Evolutionary conservation across 441 rosid genomes (phyloP).

Genomic region (Gossypium schwendimanii): DNA sequence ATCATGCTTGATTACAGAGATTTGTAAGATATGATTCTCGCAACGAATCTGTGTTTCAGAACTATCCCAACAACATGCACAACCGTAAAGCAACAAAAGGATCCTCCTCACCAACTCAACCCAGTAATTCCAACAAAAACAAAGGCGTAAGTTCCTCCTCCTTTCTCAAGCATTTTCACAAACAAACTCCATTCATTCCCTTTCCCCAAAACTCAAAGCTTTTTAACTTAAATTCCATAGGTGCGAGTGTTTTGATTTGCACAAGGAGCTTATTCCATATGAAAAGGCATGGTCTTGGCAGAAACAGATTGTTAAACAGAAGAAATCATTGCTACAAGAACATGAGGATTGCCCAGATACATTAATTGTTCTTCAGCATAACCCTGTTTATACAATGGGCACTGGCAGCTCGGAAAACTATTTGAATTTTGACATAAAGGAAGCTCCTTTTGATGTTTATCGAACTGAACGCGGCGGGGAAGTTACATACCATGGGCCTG

Average conservation of each 20-base stretch:
- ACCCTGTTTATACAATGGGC: slow-evolving; percentile 74
- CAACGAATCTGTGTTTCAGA: slow-evolving; percentile 18
- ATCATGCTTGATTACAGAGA: neutral
- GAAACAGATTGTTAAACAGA: slow-evolving; percentile 44
- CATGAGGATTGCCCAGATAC: slow-evolving; percentile 59
- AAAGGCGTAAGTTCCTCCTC: slow-evolving; percentile 25
- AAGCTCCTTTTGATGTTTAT: slow-evolving; percentile 67
- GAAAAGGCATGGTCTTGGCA: slow-evolving; percentile 74
- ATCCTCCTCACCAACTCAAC: slow-evolving; percentile 13
- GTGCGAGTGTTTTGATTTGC: slow-evolving; percentile 46
- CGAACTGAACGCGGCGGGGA: slow-evolving; percentile 86
- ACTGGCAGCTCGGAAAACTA: slow-evolving; percentile 45
- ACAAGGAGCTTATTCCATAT: slow-evolving; percentile 45
- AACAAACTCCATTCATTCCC: slow-evolving; percentile 11
- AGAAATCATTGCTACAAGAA: slow-evolving; percentile 42
- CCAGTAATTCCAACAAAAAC: slow-evolving; percentile 7
- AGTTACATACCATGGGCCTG: slow-evolving; percentile 92
- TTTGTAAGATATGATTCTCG: slow-evolving; percentile 21
- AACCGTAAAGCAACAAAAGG: slow-evolving; percentile 3
- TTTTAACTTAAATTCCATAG: slow-evolving; percentile 22
- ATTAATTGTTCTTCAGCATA: slow-evolving; percentile 57
- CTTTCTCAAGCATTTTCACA: slow-evolving; percentile 24
- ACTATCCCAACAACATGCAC: slow-evolving; percentile 18
- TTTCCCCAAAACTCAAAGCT: neutral
- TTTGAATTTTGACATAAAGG: slow-evolving; percentile 50